Base-by-base conservation (phyloP, 2,329 filamentous ascomycete genomes). In the Botrytis sinoallii region DNA sequence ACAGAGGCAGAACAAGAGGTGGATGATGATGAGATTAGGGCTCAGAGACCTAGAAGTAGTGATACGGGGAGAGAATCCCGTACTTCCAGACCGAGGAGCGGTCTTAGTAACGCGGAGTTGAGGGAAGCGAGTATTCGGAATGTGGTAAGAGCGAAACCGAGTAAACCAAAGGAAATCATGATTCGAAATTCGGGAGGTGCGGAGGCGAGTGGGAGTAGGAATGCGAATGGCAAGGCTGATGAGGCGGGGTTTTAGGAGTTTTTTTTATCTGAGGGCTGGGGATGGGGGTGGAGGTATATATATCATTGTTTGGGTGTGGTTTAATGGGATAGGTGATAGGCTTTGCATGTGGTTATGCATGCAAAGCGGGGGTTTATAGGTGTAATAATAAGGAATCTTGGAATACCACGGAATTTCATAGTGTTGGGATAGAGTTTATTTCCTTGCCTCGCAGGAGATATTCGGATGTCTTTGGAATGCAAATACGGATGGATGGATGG, bases 41-140 rank as follows among this genome's bases (percentile, higher is more conserved):
- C 29, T 40, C 35, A 60, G 14, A 72, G 71, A 48, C 71, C 71
- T 25, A 46, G 35, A 12, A 72, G 70, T 59, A 59, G 61, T 12
- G 59, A 32, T 32, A 55, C 60, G 3, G 70, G 40, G 18, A 35
- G 55, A 25, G 66, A 61, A 35, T 70, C 68, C 14, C 42, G 38
- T 22, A 52, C 67, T 20, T 70, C 68, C 20, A 67, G 71, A 32
- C 63, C 71, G 25, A 68, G 71, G n/a, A 72, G 71, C 14, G 71
- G 71, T 29, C 42, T 72, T 20, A 60, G 52, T 60, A 72, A 72
- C 60, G 71, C 71, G 10, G 71, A 72, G 63, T 18, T 72, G 22
- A 68, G 63, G 40, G 71, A 68, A 61, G 71, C 71, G 63, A 72
- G 71, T 48, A 72, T 72, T 67, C 67, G 46, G 42, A 72, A 59